Evolutionary conservation across 2,329 filamentous ascomycete genomes (phyloP).

Genomic region (Thelonectria blattea): DNA sequence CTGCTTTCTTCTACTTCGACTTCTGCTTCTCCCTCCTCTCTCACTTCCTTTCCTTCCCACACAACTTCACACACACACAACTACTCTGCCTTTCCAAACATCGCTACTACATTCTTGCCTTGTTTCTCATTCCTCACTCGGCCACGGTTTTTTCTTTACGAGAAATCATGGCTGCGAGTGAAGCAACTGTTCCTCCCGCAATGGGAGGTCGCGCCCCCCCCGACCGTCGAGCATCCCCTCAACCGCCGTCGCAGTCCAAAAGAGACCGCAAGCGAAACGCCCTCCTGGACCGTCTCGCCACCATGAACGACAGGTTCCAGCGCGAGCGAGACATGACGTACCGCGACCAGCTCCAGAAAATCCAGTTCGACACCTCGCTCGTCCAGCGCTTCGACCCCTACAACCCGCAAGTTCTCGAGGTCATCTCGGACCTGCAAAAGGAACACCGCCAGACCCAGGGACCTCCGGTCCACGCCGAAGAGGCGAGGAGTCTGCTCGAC

Average conservation of each 20-base stretch:
- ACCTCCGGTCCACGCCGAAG: conserved; percentile 47
- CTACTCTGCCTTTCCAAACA: background rate
- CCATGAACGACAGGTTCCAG: conserved; percentile 78
- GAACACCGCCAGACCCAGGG: conserved; percentile 57
- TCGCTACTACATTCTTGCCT: background rate
- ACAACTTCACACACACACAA: background rate
- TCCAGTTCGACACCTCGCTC: conserved; percentile 89
- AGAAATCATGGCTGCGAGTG: conserved; percentile 48
- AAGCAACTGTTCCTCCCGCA: conserved; percentile 43
- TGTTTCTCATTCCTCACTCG: conserved; percentile 3
- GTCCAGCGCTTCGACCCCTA: conserved; percentile 88
- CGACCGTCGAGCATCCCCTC: conserved; percentile 46
- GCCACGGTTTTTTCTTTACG: background rate
- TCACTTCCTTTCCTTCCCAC: background rate
- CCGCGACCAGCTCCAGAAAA: conserved; percentile 84
- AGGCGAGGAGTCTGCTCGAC: conserved; percentile 64
- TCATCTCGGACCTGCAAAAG: conserved; percentile 68
- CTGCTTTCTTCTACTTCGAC: background rate
- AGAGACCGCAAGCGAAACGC: conserved; percentile 87
- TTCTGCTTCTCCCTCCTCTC: background rate
- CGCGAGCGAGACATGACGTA: conserved; percentile 84
- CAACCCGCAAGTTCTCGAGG: conserved; percentile 72
- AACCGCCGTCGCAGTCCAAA: conserved; percentile 68
- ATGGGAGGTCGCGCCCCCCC: conserved; percentile 41
- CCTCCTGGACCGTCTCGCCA: conserved; percentile 78